Percentiles rank a stretch among this genome's conserved stretches.
Conservation (phyloP, 1,284 basidiomycete species). For the Albatrellus sp. region DNA sequence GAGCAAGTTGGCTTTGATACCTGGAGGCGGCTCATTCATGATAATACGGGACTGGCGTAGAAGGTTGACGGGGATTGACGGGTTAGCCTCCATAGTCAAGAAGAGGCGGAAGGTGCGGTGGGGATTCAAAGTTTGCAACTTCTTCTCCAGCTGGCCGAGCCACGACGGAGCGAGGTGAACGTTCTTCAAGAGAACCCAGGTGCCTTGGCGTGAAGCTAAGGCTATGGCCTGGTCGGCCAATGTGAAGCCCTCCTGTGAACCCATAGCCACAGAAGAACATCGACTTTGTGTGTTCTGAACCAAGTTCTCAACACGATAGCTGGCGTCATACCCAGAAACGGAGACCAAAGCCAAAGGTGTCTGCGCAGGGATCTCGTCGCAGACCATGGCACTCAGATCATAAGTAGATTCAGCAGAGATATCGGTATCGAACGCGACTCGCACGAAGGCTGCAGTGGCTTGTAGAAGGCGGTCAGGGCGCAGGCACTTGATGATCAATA, state of each 20-base stretch:
- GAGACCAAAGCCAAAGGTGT: slow-evolving; percentile 88
- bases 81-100: slow-evolving; percentile 93
- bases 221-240: slow-evolving; percentile 92
- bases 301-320: slow-evolving; percentile 86
- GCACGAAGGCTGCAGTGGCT: slow-evolving; percentile 67
- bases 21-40: slow-evolving; percentile 96
- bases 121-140: slow-evolving; percentile 84
- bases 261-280: slow-evolving; percentile 89
- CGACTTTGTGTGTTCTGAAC: slow-evolving; percentile 65
- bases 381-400: slow-evolving; percentile 68
- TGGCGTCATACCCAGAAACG: slow-evolving; percentile 93
- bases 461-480: slow-evolving; percentile 83
- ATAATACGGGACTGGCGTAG: slow-evolving; percentile 88
- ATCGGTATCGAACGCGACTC: slow-evolving; percentile 67
- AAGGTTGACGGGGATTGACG: slow-evolving; percentile 88
- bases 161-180: slow-evolving; percentile 90
- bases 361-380: slow-evolving; percentile 64
- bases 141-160: slow-evolving; percentile 92
- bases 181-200: slow-evolving; percentile 93
- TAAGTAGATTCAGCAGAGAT: slow-evolving; percentile 60
- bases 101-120: slow-evolving; percentile 88
- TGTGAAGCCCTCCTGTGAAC: slow-evolving; percentile 94
- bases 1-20: slow-evolving; percentile 87
- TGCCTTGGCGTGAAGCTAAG: slow-evolving; percentile 78
- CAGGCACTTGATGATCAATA: slow-evolving; percentile 80